These are phyloP conservation scores for Fusarium sp. DNA, from an alignment of 2,329 filamentous ascomycete genomes.

Conservation along the genomic window DNA sequence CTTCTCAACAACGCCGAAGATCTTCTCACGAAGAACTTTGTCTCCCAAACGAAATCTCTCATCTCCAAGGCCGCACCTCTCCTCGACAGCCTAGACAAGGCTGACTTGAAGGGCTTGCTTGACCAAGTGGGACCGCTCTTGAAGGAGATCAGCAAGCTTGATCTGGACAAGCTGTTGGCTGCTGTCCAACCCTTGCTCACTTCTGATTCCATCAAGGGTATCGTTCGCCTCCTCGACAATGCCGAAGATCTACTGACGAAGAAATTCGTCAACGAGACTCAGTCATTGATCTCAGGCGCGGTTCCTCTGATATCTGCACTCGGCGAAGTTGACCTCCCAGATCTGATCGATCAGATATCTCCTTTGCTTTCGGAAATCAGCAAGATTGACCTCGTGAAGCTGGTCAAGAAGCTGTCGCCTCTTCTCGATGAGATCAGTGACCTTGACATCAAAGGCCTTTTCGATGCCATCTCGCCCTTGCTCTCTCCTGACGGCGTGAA, in stretches of 20 bases:
- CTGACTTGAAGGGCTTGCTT: conserved; percentile 49
- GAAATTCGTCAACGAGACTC: conserved; percentile 46
- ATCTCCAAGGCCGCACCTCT: conserved; percentile 48
- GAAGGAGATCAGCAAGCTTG: conserved; percentile 45
- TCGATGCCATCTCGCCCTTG: conserved; percentile 49
- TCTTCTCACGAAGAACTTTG: conserved; percentile 45
- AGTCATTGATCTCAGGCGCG: conserved; percentile 45
- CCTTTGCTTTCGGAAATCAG: conserved; percentile 48
- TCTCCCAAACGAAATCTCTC: conserved; percentile 42
- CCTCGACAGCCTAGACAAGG: conserved; percentile 47
- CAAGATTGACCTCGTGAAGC: conserved; percentile 46
- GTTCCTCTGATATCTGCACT: conserved; percentile 40
- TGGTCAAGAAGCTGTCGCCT: conserved; percentile 46
- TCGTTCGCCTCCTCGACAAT: conserved; percentile 48
- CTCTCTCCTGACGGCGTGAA: conserved; percentile 49
- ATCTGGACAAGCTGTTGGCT: conserved; percentile 46
- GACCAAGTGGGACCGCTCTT: conserved; percentile 52
- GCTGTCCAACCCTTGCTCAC: conserved; percentile 46
- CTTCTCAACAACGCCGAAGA: conserved; percentile 49
- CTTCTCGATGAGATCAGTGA: conserved; percentile 47
- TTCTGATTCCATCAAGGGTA: conserved; percentile 43
- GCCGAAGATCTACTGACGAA: conserved; percentile 44
- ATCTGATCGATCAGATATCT: conserved; percentile 42
- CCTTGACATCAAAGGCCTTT: conserved; percentile 49
- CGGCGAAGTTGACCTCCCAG: conserved; percentile 39